Conservation (phyloP, 805 yeast species). For the Nakazawaea holstii region DNA sequence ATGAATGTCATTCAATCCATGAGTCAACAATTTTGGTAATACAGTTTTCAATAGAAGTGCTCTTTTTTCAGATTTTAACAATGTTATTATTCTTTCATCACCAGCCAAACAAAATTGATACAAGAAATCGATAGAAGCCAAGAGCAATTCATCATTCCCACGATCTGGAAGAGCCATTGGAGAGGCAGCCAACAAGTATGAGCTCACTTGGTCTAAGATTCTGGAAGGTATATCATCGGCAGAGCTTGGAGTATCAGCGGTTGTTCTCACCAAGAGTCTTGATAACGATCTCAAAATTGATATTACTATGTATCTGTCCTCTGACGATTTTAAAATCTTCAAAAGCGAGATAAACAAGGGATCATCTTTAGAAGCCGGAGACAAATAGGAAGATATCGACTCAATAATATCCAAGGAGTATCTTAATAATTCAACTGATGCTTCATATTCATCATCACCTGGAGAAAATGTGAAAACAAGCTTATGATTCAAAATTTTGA, state of each 20-base stretch:
- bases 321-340: slow-evolving; percentile 40
- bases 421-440: slow-evolving; percentile 52
- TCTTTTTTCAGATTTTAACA: slow-evolving; percentile 43
- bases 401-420: slow-evolving; percentile 79
- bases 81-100: slow-evolving; percentile 44
- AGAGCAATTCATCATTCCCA: slow-evolving; percentile 61
- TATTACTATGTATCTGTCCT: slow-evolving; percentile 66
- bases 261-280: slow-evolving; percentile 64
- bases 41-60: slow-evolving; percentile 48
- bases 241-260: slow-evolving; percentile 41
- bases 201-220: slow-evolving; percentile 49
- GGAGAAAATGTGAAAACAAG: slow-evolving; percentile 21
- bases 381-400: slow-evolving; percentile 73
- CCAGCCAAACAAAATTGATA: slow-evolving; percentile 75
- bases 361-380: slow-evolving; percentile 70
- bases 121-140: slow-evolving; percentile 74
- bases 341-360: slow-evolving; percentile 56
- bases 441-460: slow-evolving; percentile 23
- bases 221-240: slow-evolving; percentile 39
- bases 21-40: slow-evolving; percentile 57
- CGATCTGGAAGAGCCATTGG: slow-evolving; percentile 21
- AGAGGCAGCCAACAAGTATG: slow-evolving; percentile 39
- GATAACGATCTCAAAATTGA: slow-evolving; percentile 73
- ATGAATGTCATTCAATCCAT: slow-evolving; percentile 36
- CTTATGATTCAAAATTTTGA: slow-evolving; percentile 31